These are phyloP conservation scores for Dimocarpus longan DNA, from an alignment of 345 rosid genomes.

Conservation along the genomic window DNA sequence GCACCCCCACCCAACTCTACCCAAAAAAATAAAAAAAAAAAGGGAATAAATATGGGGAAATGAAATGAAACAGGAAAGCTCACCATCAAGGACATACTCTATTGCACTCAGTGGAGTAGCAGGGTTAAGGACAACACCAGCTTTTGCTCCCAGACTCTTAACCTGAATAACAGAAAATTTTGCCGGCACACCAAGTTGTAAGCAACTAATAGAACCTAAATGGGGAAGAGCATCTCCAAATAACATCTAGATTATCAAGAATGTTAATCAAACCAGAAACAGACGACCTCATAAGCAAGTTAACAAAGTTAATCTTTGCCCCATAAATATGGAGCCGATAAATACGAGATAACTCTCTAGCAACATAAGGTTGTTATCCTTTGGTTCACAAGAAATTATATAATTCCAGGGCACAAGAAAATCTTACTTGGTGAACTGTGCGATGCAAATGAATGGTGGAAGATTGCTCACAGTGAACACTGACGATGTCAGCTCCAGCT, in stretches of 20 bases:
- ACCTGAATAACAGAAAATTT: slow-evolving; percentile 48
- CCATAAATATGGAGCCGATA: not conserved
- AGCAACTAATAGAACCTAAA: slow-evolving; percentile 15
- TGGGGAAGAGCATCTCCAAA: slow-evolving; percentile 7
- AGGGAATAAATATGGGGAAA: not conserved
- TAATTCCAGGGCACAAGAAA: slow-evolving; percentile 3
- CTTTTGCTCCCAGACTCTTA: slow-evolving; percentile 88
- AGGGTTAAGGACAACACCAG: slow-evolving; percentile 97
- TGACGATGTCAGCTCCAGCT: slow-evolving; percentile 98
- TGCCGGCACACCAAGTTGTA: not conserved
- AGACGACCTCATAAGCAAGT: slow-evolving; percentile 8
- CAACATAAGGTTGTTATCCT: not conserved
- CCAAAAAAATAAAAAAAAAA: not conserved
- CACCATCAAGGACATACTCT: slow-evolving; percentile 89
- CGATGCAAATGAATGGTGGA: slow-evolving; percentile 98
- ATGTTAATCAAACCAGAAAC: slow-evolving; percentile 13
- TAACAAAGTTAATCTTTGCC: slow-evolving; percentile 1
- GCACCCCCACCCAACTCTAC: too few relatives aligned
- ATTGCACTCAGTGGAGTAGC: slow-evolving; percentile 82
- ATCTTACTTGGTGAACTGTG: slow-evolving; percentile 64
- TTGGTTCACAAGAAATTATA: not conserved
- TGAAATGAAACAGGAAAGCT: slow-evolving; percentile 32
- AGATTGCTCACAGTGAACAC: slow-evolving; percentile 94
- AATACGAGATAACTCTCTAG: not conserved
- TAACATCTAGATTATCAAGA: not conserved